A percentile compares a stretch with the other conserved stretches of the same genome.
These are phyloP conservation scores for Daldinia bambusicola DNA, from an alignment of 495 filamentous ascomycete species.

Conservation along the genomic window DNA sequence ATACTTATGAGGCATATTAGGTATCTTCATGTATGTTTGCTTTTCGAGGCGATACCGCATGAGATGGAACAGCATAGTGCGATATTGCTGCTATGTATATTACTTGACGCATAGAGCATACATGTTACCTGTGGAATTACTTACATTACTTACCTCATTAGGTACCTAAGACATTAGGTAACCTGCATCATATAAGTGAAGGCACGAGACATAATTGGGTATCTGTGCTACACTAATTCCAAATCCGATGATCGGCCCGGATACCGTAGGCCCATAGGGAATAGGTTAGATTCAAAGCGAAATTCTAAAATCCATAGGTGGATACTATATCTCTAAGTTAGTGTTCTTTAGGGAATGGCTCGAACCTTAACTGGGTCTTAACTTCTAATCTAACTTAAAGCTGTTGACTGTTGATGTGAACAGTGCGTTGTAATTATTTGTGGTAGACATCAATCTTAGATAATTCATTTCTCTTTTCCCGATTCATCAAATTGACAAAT, in stretches of 20 bases:
- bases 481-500: constrained; percentile 4
- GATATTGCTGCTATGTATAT: neutral
- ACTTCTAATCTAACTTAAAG: neutral
- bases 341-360: constrained; percentile 1
- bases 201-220: neutral
- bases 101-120: neutral
- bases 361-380: constrained; percentile 22
- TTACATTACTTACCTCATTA: too few species aligned
- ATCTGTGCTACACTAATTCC: constrained; percentile 8
- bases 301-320: constrained; percentile 1
- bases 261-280: constrained; percentile 2
- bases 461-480: constrained; percentile 24
- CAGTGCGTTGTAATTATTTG: constrained; percentile 27
- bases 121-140: neutral
- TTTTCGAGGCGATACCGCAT: constrained; percentile 2
- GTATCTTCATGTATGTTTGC: neutral
- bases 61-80: neutral
- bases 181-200: neutral
- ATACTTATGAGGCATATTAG: neutral
- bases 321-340: constrained; percentile 5
- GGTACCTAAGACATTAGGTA: neutral
- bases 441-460: constrained; percentile 35
- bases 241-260: constrained; percentile 40
- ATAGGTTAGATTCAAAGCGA: neutral
- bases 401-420: constrained; percentile 20